phyloP scores from a whole-genome alignment of 2,329 filamentous ascomycete genomes.

The Pseudocercospora crystallina region DNA sequence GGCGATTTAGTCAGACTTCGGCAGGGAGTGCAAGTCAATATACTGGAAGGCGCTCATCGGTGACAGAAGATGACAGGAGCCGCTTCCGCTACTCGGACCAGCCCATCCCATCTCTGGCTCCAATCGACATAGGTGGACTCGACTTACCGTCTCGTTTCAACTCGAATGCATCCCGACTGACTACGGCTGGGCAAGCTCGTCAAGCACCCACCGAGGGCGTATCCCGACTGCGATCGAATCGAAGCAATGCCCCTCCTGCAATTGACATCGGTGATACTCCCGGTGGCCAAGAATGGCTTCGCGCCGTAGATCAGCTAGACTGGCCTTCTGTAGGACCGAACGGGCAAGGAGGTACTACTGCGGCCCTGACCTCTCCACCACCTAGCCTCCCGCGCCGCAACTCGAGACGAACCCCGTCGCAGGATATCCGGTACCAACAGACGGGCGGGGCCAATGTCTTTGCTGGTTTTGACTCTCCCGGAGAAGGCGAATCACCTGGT shows the following conservation, averaged over 20 bases:
- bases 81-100: conserved; percentile 20
- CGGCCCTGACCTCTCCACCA: conserved; percentile 4
- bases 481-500: conserved; percentile 8
- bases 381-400: conserved; percentile 28
- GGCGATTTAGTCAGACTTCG: conserved; percentile 17
- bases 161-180: conserved; percentile 21
- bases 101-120: conserved; percentile 28
- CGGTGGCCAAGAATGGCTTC: conserved; percentile 29
- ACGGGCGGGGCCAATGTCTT: conserved; percentile 17
- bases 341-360: not conserved
- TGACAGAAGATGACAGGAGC: conserved; percentile 3
- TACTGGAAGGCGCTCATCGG: conserved; percentile 3
- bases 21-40: conserved; percentile 6
- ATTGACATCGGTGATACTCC: conserved; percentile 6
- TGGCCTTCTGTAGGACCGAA: conserved; percentile 23
- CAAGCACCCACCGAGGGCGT: not conserved
- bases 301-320: conserved; percentile 27
- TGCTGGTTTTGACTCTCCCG: conserved; percentile 28
- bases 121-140: conserved; percentile 30
- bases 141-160: conserved; percentile 34
- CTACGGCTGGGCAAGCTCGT: not conserved
- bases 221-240: conserved; percentile 7
- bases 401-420: conserved; percentile 26
- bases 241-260: conserved; percentile 4
- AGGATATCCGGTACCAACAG: conserved; percentile 16